Conservation (phyloP, 148 eudicot genomes). For the Oxyria digyna region DNA sequence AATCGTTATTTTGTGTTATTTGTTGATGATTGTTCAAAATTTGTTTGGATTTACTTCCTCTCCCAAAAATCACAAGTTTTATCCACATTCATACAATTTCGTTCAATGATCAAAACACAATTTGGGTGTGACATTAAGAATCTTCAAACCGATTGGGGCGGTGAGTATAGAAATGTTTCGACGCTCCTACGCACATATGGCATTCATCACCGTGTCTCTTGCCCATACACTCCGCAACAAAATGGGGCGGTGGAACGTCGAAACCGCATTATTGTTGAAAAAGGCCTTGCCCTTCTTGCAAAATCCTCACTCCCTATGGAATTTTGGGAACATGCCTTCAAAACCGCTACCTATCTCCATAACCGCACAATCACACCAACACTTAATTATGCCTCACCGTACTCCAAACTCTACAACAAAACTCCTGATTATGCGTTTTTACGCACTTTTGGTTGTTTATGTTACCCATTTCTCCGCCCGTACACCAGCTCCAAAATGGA, state of each 20-base stretch:
- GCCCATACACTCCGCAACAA: background rate
- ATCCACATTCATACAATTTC: too few relatives aligned
- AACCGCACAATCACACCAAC: too few relatives aligned
- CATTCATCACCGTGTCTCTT: too few relatives aligned
- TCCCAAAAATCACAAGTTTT: too few relatives aligned
- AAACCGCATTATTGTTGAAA: background rate
- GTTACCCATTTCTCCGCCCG: too few relatives aligned
- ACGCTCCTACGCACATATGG: background rate
- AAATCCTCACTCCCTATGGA: background rate
- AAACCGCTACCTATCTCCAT: too few relatives aligned
- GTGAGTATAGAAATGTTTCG: background rate
- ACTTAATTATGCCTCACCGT: too few relatives aligned
- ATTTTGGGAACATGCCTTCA: too few relatives aligned
- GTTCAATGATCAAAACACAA: background rate
- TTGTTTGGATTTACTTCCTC: background rate
- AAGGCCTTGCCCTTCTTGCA: background rate
- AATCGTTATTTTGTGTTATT: background rate
- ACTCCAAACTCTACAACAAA: too few relatives aligned
- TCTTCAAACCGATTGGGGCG: background rate
- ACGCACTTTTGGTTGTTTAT: too few relatives aligned
- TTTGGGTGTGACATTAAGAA: background rate
- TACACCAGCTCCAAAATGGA: too few relatives aligned
- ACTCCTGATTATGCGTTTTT: too few relatives aligned
- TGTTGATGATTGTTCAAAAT: background rate
- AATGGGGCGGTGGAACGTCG: background rate